Conservation (phyloP, 2,329 filamentous ascomycete genomes). For the Graphilbum fragrans region DNA sequence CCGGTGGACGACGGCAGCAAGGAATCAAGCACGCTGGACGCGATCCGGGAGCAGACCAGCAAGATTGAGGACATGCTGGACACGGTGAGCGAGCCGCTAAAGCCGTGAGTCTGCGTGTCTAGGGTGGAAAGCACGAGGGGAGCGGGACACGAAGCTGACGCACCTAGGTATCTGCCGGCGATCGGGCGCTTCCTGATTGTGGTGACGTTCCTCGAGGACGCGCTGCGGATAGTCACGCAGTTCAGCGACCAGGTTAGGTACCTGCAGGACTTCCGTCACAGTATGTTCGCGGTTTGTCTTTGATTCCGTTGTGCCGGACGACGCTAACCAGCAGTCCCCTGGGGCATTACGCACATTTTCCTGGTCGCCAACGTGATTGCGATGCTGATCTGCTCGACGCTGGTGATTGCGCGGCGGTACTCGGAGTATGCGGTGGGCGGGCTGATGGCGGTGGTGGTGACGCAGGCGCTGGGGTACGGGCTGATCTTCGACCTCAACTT, state of each 20-base stretch:
- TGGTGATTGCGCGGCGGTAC: slow-evolving; percentile 87
- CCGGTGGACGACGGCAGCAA: slow-evolving; percentile 34
- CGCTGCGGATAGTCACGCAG: slow-evolving; percentile 90
- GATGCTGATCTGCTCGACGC: slow-evolving; percentile 69
- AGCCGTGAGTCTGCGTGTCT: slow-evolving; percentile 58
- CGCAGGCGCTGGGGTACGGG: slow-evolving; percentile 91
- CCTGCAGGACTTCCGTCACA: slow-evolving; percentile 82
- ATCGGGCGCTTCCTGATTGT: slow-evolving; percentile 97
- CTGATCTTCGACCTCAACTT: slow-evolving; percentile 99
- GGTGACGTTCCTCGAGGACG: slow-evolving; percentile 96
- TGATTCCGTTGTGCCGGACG: not conserved
- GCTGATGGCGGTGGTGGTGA: slow-evolving; percentile 80
- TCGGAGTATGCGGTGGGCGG: slow-evolving; percentile 87
- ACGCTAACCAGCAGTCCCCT: slow-evolving; percentile 52
- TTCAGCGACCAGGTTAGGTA: slow-evolving; percentile 93
- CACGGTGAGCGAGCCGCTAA: slow-evolving; percentile 75
- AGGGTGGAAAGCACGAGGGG: not conserved
- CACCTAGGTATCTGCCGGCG: slow-evolving; percentile 70
- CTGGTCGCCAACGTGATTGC: slow-evolving; percentile 79
- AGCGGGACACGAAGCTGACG: slow-evolving; percentile 6
- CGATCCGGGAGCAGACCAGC: slow-evolving; percentile 88
- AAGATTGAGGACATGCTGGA: slow-evolving; percentile 96
- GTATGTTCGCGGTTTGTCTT: slow-evolving; percentile 35
- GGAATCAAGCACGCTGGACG: slow-evolving; percentile 70
- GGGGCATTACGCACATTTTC: slow-evolving; percentile 83